Conservation (phyloP, 306 rosid genomes). For the Luffa acutangula region DNA sequence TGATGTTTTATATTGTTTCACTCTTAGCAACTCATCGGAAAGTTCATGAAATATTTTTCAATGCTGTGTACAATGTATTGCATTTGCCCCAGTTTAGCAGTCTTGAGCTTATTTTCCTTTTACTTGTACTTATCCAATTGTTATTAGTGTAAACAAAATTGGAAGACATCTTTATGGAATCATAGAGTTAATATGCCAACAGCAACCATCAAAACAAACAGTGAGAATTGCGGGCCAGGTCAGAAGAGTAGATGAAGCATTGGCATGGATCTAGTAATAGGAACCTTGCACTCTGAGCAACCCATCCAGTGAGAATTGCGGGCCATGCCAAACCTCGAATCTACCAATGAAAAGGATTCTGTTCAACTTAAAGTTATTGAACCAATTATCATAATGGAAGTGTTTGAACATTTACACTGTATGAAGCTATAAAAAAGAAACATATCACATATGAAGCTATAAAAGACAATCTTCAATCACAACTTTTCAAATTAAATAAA, state of each 20-base stretch:
- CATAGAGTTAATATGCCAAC: background rate
- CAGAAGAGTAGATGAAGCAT: background rate
- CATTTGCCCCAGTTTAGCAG: background rate
- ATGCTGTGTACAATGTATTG: background rate
- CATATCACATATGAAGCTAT: background rate
- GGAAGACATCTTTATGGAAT: background rate
- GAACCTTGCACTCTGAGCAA: constrained; percentile 83
- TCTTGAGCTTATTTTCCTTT: background rate
- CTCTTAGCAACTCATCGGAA: background rate
- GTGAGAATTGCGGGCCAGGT: too few relatives aligned
- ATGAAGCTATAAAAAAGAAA: background rate
- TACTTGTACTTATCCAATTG: background rate
- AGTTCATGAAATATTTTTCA: background rate
- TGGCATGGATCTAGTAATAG: constrained; percentile 7
- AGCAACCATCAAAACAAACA: background rate
- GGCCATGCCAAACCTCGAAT: constrained; percentile 86
- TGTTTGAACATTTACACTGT: background rate
- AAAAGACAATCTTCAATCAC: too few relatives aligned
- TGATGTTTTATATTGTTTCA: background rate
- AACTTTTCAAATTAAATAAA: too few relatives aligned
- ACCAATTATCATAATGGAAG: background rate
- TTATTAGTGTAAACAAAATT: background rate
- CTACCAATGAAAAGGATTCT: constrained; percentile 25
- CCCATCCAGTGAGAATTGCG: constrained; percentile 55
- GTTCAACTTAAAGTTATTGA: constrained; percentile 12